These are phyloP conservation scores for Tricholomella constricta DNA, from an alignment of 768 basidiomycete genomes.

Conservation along the genomic window DNA sequence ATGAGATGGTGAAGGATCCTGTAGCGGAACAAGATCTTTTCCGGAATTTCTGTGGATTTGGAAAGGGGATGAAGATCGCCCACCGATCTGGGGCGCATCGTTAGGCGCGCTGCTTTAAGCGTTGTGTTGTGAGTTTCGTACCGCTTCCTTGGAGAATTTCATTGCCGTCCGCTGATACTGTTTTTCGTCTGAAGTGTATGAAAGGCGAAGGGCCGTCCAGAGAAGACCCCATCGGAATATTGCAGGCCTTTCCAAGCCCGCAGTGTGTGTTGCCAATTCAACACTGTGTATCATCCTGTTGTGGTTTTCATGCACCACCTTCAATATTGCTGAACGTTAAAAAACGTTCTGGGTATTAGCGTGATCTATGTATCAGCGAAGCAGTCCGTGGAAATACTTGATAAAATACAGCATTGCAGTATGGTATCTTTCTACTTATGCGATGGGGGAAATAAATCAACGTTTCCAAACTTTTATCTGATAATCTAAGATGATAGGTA, in stretches of 20 bases:
- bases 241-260: background rate
- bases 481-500: slow-evolving; percentile 86
- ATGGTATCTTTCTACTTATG: too few species aligned
- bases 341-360: too few species aligned
- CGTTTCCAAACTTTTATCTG: slow-evolving; percentile 71
- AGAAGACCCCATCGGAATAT: too few species aligned
- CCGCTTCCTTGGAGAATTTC: too few species aligned
- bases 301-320: too few species aligned
- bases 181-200: slow-evolving; percentile 3
- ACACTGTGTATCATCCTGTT: too few species aligned
- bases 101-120: slow-evolving; percentile 23
- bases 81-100: slow-evolving; percentile 56
- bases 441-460: background rate
- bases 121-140: background rate
- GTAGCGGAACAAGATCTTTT: slow-evolving; percentile 53
- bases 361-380: too few species aligned
- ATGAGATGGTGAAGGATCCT: slow-evolving; percentile 58
- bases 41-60: slow-evolving; percentile 33
- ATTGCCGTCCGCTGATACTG: too few species aligned
- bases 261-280: too few species aligned
- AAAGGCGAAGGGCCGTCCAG: slow-evolving; percentile 8
- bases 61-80: slow-evolving; percentile 54
- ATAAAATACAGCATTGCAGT: too few species aligned
- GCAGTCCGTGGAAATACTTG: slow-evolving; percentile 3
- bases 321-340: too few species aligned